Conservation (phyloP, 257 asterid genomes). For the Solanum tacnaense region DNA sequence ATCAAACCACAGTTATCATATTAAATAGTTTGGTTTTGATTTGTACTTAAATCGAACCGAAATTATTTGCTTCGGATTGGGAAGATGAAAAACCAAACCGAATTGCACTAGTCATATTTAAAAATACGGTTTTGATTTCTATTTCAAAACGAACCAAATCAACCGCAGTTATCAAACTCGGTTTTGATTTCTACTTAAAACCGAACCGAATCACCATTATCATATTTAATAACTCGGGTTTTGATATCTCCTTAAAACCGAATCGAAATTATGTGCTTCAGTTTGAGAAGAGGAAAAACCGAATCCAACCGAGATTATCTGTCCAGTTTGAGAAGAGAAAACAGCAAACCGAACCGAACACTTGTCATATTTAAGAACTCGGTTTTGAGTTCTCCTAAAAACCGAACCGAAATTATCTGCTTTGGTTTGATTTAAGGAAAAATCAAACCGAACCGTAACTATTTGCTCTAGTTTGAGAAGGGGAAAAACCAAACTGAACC, state of each 20-base stretch:
- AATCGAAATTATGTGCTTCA: neutral
- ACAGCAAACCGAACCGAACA: neutral
- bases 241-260: neutral
- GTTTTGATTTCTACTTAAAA: neutral
- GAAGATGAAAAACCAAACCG: neutral
- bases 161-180: neutral
- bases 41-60: neutral
- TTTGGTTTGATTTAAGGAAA: too few relatives aligned
- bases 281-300: too few relatives aligned
- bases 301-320: too few relatives aligned
- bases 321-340: too few relatives aligned
- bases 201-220: neutral
- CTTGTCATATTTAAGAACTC: neutral
- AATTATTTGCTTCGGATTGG: too few relatives aligned
- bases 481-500: neutral
- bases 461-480: too few relatives aligned
- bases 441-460: too few relatives aligned
- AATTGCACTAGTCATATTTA: neutral
- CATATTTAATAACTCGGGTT: neutral
- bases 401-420: neutral
- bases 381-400: neutral
- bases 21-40: neutral
- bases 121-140: neutral
- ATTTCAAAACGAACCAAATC: neutral
- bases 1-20: neutral